Evolutionary conservation across 306 rosid species (phyloP).

Genomic region (Lathyrus tuberosus): DNA sequence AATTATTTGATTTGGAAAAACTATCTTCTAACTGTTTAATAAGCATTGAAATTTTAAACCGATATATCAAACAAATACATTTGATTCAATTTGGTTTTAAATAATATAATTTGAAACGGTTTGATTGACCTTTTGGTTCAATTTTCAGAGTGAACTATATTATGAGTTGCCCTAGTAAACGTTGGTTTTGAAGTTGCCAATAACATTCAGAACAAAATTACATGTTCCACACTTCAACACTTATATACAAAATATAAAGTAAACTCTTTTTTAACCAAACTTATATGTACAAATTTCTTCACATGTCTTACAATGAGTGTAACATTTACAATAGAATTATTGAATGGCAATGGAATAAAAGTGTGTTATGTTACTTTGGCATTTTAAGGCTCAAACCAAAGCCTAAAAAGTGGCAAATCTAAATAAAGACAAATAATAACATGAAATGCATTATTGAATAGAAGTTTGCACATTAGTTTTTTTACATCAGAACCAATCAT

Average conservation of each 20-base stretch:
- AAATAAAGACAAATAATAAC: constrained; percentile 21
- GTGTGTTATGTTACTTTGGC: not conserved
- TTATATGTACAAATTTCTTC: not conserved
- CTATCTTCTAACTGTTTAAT: too few relatives aligned
- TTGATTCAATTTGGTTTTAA: too few relatives aligned
- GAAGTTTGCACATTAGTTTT: constrained; percentile 37
- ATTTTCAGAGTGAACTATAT: too few relatives aligned
- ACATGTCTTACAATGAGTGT: not conserved
- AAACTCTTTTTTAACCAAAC: not conserved
- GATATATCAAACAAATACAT: too few relatives aligned
- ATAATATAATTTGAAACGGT: too few relatives aligned
- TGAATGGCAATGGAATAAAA: not conserved
- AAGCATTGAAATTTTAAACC: too few relatives aligned
- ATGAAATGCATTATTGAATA: constrained; percentile 20
- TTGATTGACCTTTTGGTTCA: too few relatives aligned
- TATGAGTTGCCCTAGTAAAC: too few relatives aligned
- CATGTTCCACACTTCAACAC: not conserved
- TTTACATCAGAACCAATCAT: constrained; percentile 47
- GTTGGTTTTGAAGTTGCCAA: too few relatives aligned
- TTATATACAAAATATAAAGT: not conserved
- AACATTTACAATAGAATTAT: not conserved
- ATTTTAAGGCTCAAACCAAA: too few relatives aligned
- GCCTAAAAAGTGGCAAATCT: not conserved
- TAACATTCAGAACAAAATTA: not conserved
- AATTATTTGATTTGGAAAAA: too few relatives aligned